phyloP scores from a whole-genome alignment of 805 yeast species.

The Yarrowia porcina region DNA sequence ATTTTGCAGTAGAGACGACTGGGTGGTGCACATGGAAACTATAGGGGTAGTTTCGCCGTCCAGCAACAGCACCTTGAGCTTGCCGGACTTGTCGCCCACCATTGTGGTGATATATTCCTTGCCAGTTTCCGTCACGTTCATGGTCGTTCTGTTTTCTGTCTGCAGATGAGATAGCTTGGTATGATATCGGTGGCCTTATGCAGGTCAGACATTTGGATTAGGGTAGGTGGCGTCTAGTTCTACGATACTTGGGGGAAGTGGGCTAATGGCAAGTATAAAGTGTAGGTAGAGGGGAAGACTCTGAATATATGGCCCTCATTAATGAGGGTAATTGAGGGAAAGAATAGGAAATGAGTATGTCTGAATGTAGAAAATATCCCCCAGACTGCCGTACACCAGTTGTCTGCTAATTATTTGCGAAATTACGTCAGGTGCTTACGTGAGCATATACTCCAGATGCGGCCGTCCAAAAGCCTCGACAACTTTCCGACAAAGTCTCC shows the following conservation, averaged over 20 bases:
- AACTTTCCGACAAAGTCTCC: background rate
- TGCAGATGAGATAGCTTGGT: background rate
- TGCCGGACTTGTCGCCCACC: conserved; percentile 28
- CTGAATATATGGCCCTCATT: no score
- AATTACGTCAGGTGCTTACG: background rate
- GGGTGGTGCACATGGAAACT: conserved; percentile 86
- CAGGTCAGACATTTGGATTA: background rate
- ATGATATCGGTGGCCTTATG: conserved; percentile 20
- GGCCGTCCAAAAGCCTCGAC: background rate
- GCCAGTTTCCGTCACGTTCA: conserved; percentile 24
- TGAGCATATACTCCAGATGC: background rate
- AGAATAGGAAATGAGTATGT: no score
- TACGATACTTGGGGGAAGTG: no score
- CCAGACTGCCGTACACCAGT: no score
- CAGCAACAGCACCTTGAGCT: conserved; percentile 69
- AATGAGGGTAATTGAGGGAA: no score
- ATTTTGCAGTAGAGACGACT: conserved; percentile 72
- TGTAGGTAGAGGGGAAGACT: no score
- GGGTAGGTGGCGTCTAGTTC: background rate
- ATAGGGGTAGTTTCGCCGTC: conserved; percentile 79
- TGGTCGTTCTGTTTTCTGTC: background rate
- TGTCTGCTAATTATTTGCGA: no score
- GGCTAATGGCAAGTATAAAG: no score
- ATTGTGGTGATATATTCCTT: conserved; percentile 18
- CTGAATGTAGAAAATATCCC: no score